Conservation (phyloP, 768 basidiomycete species). For the Boletus sp. region DNA sequence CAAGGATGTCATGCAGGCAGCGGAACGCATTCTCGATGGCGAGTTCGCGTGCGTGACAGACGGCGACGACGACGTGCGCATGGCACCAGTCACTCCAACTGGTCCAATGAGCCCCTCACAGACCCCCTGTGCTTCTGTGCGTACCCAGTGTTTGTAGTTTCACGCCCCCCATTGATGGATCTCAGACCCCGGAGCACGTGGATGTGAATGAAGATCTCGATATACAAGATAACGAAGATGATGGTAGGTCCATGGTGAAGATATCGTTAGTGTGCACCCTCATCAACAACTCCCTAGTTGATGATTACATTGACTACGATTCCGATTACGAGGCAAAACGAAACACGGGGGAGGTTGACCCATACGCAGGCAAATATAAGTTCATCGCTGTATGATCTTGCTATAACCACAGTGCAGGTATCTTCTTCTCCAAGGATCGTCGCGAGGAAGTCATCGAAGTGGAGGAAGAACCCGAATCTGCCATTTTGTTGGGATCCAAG, state of each 20-base stretch:
- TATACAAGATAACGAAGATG: constrained; percentile 50
- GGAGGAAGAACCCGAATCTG: constrained; percentile 68
- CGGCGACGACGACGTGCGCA: constrained; percentile 48
- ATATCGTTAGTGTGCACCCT: not conserved
- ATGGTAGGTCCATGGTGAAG: constrained; percentile 33
- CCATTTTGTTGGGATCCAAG: constrained; percentile 38
- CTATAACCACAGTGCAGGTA: constrained; percentile 44
- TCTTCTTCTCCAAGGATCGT: constrained; percentile 94
- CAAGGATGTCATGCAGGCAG: constrained; percentile 90
- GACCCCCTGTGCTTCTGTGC: constrained; percentile 24
- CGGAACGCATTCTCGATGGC: constrained; percentile 81
- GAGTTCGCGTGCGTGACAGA: constrained; percentile 72
- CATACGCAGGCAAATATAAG: constrained; percentile 68
- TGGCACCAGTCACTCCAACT: constrained; percentile 32
- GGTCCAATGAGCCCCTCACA: constrained; percentile 29
- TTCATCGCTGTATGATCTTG: not conserved
- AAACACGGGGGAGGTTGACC: constrained; percentile 65
- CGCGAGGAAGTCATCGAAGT: constrained; percentile 90
- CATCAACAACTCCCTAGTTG: constrained; percentile 32
- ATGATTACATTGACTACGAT: constrained; percentile 76
- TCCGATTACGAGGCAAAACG: constrained; percentile 63
- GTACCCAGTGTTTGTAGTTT: not conserved
- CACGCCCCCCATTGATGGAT: not conserved
- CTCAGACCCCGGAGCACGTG: constrained; percentile 59
- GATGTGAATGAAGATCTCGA: constrained; percentile 48